phyloP scores from a whole-genome alignment of 2,329 filamentous ascomycete genomes.

The Sarocladium kiliense region DNA sequence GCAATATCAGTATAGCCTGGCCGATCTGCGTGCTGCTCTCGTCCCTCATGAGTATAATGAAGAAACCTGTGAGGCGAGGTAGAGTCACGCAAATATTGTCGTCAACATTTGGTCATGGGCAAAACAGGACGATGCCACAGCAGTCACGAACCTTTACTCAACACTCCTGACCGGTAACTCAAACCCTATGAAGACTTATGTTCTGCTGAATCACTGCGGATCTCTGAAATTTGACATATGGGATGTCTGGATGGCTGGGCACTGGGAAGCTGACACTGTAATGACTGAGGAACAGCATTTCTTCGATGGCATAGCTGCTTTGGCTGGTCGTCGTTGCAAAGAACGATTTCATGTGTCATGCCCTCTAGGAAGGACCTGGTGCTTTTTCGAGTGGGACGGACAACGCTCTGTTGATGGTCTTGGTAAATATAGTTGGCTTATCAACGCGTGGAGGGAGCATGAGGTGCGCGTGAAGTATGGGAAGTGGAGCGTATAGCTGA shows the following conservation, averaged over 20 bases:
- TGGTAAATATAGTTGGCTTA: not conserved
- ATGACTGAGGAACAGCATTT: not conserved
- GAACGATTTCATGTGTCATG: not conserved
- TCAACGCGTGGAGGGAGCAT: not conserved
- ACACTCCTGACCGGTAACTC: not conserved
- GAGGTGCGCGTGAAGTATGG: not conserved
- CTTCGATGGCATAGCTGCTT: not conserved
- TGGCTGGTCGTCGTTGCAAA: not conserved
- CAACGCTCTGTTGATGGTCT: not conserved
- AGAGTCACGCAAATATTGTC: conserved; percentile 6
- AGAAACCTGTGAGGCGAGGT: conserved; percentile 9
- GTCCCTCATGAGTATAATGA: conserved; percentile 9
- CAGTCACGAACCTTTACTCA: not conserved
- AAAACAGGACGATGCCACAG: not conserved
- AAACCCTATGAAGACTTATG: not conserved
- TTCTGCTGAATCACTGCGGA: not conserved
- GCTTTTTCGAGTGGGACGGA: not conserved
- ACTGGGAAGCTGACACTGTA: not conserved
- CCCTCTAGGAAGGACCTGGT: not conserved
- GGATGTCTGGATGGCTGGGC: not conserved
- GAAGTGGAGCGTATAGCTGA: not conserved
- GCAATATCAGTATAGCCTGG: conserved; percentile 6
- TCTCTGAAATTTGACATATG: not conserved
- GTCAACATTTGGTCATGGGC: not conserved
- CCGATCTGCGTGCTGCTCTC: conserved; percentile 9